Percentiles rank a stretch among this genome's conserved stretches.
Evolutionary conservation across 371 early-diverging fungal genomes (phyloP).

Genomic region (Actinomucor elegans): DNA sequence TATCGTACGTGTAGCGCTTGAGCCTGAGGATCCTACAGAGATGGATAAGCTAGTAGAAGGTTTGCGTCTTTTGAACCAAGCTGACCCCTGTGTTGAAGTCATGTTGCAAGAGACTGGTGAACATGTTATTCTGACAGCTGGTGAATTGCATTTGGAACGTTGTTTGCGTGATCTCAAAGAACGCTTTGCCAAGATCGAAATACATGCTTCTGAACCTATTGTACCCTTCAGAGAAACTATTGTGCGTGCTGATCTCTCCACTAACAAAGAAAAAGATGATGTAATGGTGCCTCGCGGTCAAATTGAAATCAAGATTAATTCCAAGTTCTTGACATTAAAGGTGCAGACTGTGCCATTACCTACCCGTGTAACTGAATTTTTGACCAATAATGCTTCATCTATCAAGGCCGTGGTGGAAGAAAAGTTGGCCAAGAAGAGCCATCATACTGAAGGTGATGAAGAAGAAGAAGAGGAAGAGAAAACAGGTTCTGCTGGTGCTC

Average conservation of each 20-base stretch:
- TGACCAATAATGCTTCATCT: conserved; percentile 59
- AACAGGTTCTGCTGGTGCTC: conserved; percentile 9
- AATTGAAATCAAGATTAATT: conserved; percentile 52
- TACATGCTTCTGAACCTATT: conserved; percentile 92
- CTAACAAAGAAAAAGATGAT: conserved; percentile 47
- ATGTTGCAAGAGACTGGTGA: conserved; percentile 93
- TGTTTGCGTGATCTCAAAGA: conserved; percentile 94
- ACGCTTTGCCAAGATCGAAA: conserved; percentile 90
- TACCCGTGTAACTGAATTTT: conserved; percentile 57
- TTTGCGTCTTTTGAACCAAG: conserved; percentile 84
- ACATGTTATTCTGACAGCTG: conserved; percentile 93
- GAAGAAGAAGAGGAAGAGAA: conserved; percentile 25
- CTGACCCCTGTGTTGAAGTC: conserved; percentile 92
- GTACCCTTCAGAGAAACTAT: conserved; percentile 98
- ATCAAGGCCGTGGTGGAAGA: conserved; percentile 64
- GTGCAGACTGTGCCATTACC: conserved; percentile 86
- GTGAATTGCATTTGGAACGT: conserved; percentile 95
- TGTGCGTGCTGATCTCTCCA: conserved; percentile 43
- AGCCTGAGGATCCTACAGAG: conserved; percentile 85
- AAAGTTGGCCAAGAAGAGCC: conserved; percentile 32
- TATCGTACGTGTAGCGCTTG: conserved; percentile 95
- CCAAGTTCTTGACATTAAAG: conserved; percentile 70
- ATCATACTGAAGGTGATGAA: conserved; percentile 16
- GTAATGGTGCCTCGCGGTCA: conserved; percentile 63
- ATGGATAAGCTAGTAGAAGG: conserved; percentile 87